Base-by-base conservation (phyloP, 306 rosid species). In the Begonia loranthoides region DNA sequence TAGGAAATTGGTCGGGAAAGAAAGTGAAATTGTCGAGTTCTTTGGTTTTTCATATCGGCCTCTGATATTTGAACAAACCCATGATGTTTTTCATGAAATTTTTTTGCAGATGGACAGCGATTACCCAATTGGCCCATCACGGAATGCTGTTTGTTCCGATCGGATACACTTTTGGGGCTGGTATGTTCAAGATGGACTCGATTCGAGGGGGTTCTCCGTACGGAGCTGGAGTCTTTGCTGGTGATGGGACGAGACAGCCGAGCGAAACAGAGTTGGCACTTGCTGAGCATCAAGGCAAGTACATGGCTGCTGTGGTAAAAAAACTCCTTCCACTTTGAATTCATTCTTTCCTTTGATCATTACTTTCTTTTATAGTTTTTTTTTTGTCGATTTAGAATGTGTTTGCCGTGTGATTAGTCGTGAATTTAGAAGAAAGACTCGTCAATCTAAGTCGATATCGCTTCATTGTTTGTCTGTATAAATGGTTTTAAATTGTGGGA, bases 71-170 rank as follows among this genome's bases (percentile, higher is more conserved):
- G 36, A 28, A 28, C 1, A 8, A 28, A 28, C 9, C 36, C 36
- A 3, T 28, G 36, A 4, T 28, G 4, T 28, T 28, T 28, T 28
- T 28, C 41, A 21, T 12, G 17, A 38, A 49, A n/a, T n/a, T 51
- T 59, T 60, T 55, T 67, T 58, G 73, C 92, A 90, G 99, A 55
- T 90, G 99, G 99, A 82, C 99, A 0, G 99, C 99, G 16, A 86
- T 90, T 71, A 86, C 88, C 15, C 99, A 90, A 64, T 66, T 90
- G 52, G 86, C 84, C 40, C 95, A 90, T 68, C 99, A 90, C 51
- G 99, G 99, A 63, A 90, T 90, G 99, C 53, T 86, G 58, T 90
- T 74, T 69, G 95, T 90, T 76, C 99, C 99, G 17, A 52, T 86
- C 9, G 99, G 99, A 50, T 90, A 82, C 72, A 90, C 95, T 38